phyloP scores from a whole-genome alignment of 2,329 filamentous ascomycete species.

The Pseudogymnoascus sp. region DNA sequence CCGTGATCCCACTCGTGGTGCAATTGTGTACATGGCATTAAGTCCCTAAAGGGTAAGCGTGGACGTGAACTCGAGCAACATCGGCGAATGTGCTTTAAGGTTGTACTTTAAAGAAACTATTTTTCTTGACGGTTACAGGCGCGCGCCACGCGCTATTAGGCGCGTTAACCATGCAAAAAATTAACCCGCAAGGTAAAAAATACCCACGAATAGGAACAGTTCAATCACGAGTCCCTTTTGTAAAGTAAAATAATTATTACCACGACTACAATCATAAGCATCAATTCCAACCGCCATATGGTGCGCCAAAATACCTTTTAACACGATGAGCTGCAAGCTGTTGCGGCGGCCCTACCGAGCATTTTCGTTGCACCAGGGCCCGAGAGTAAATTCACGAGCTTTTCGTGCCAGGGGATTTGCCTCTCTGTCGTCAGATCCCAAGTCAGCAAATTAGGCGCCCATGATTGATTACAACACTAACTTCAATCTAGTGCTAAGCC shows the following conservation, averaged over 20 bases:
- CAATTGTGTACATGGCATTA: conserved; percentile 3
- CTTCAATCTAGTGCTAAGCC: conserved; percentile 28
- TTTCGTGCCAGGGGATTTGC: neutral
- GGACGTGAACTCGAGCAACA: neutral
- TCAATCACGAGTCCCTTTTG: neutral
- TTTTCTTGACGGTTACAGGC: neutral
- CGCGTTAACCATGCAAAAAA: neutral
- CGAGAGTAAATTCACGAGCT: neutral
- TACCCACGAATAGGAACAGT: neutral
- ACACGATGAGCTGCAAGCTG: conserved; percentile 4
- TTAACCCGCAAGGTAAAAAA: conserved; percentile 10
- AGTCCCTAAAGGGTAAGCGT: neutral
- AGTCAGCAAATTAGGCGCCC: neutral
- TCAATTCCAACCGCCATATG: neutral
- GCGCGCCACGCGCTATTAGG: neutral
- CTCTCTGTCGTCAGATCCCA: neutral
- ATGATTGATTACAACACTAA: neutral
- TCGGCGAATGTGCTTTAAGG: neutral
- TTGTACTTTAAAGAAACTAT: neutral
- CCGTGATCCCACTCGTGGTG: neutral
- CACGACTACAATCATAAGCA: neutral
- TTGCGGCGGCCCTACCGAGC: neutral
- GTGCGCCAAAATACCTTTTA: neutral
- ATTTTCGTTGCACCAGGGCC: neutral
- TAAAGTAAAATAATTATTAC: neutral